Evolutionary conservation across 257 asterid species (phyloP), one percentile per base, ranked within the genome.

Genomic region (Craterostigma plantagineum): DNA sequence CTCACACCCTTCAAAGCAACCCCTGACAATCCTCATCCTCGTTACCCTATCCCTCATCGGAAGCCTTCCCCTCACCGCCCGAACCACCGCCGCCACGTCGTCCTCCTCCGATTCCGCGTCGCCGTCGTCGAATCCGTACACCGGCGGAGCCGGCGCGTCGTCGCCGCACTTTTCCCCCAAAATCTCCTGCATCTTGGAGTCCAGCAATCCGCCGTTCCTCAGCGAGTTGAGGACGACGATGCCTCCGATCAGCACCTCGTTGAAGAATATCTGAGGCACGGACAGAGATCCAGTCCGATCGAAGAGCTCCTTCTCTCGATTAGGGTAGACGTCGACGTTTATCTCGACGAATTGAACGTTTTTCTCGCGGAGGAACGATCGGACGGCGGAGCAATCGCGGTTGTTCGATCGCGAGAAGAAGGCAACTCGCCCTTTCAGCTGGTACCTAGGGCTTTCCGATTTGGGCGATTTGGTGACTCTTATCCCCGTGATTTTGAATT

Each of bases 391-490:
- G 56, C 92, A 61, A 52, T 87, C 98, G 53, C 98, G 58, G 71
- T 93, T 82, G 30, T 72, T 76, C 16, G 98, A 79, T 38, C 91
- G 49, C 52, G 98, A 87, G 66, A 76, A 87, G 64, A 87, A 82
- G 64, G 80, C 66, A 0, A 87, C 59, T 10, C 93, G 62, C 8
- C 95, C 97, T 8, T 55, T 59, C 8, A 69, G 51, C 68, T 60
- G 30, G 6, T 23, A 6, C 30, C 30, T 23, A 2, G 30, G 53
- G 52, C 33, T 60, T 17, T 52, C 56, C 47, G 41, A 63, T 35
- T 49, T 61, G 52, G 63, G 33, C 11, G 72, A 14, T 56, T 79
- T 76, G 11, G 64, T 63, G 47, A 87, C 95, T 55, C 69, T 76
- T 13, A 79, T 46, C 0, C 93, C 95, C 1, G 70, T 57, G 17